Evolutionary conservation across 2,329 filamentous ascomycete species (phyloP).

Genomic region (Reticulascus tulasneorum): DNA sequence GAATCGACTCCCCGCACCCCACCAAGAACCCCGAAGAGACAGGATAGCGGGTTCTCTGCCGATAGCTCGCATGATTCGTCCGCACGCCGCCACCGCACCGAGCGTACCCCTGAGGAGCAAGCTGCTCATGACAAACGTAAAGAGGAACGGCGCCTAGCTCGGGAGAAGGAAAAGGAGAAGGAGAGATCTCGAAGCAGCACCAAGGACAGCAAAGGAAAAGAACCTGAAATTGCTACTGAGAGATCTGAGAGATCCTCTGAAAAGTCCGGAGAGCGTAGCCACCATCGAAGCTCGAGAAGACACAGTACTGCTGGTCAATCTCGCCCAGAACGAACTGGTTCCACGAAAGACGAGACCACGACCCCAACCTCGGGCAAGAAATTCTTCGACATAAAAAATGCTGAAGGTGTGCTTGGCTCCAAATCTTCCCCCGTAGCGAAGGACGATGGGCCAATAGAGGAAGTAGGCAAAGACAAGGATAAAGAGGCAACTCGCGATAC

Average conservation of each 20-base stretch:
- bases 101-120: constrained; percentile 46
- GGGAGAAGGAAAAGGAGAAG: constrained; percentile 11
- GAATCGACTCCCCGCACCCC: constrained; percentile 25
- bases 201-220: constrained; percentile 29
- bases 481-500: constrained; percentile 21
- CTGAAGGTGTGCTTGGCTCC: constrained; percentile 26
- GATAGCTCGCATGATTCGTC: constrained; percentile 26
- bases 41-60: constrained; percentile 42
- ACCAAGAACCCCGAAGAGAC: constrained; percentile 36
- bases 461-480: constrained; percentile 17
- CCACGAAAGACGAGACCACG: constrained; percentile 22
- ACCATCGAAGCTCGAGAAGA: constrained; percentile 36
- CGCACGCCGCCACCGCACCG: constrained; percentile 6
- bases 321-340: constrained; percentile 15
- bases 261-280: constrained; percentile 19
- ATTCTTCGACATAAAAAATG: constrained; percentile 38
- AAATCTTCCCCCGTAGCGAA: constrained; percentile 13
- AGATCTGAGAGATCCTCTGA: too few relatives aligned
- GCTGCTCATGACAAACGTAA: constrained; percentile 46
- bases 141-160: constrained; percentile 35
- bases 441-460: constrained; percentile 13
- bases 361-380: constrained; percentile 19
- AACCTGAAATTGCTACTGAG: constrained; percentile 16
- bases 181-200: constrained; percentile 1
- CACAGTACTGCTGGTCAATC: constrained; percentile 35